Base-by-base conservation (phyloP, 306 rosid genomes). In the Prunus salicina region DNA sequence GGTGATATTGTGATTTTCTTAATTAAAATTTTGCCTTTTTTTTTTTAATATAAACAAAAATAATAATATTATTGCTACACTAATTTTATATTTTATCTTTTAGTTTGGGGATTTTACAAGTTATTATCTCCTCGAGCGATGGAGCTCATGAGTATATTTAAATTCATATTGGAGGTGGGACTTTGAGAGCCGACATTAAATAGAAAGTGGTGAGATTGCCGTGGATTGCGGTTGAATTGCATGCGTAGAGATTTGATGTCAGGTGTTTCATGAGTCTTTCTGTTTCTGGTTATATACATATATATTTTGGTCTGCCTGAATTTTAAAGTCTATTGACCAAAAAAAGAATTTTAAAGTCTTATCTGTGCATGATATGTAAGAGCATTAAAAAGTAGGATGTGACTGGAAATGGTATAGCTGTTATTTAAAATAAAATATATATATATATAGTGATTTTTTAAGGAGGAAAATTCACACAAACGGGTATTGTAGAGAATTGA, bases 1-100 rank as follows among this genome's bases (percentile, higher is more conserved):
- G 91, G 94, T 89, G 91, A 73, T 79, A 32, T 32, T 32, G 6
- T 32, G 6, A 32, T 32, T 25, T 69, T 46, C 58, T 69, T 18
- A 8, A 68, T 14, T 25, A 32, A 32, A 32, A 32, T 32, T 32
- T 32, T 4, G 38, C 0, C 38, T 32, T 5, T 32, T 32, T 32
- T 32, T 32, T 32, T 3, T 3, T 5, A 5, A 30, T 30, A 28
- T 32, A 32, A 32, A 32, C 38, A 32, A 32, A 32, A 32, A 32
- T 0, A 32, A 67, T n/a, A 41, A 41, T 3, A 41, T 3, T 3
- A 9, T 28, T 10, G 61, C 9, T 55, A 62, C 66, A 62, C 61
- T 9, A 25, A 12, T 25, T 58, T 25, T 58, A 3, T 13, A 4
- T 12, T 12, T 2, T 28, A 8, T 27, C 41, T 67, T 41, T 11